Conservation (phyloP, 306 rosid genomes). For the Luffa aegyptiaca region DNA sequence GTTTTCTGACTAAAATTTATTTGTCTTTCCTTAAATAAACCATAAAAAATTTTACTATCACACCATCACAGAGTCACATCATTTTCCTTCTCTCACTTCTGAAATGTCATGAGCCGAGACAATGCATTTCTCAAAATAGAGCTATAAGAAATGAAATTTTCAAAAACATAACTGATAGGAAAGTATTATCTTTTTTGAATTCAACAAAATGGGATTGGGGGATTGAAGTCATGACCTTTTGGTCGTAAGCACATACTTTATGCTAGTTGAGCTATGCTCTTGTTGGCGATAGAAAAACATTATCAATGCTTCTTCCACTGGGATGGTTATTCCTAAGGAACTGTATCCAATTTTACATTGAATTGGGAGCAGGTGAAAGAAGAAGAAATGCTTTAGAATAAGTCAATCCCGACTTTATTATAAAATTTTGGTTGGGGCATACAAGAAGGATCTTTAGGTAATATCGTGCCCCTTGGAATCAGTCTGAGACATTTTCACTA, state of each 20-base stretch:
- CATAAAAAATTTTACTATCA: neutral
- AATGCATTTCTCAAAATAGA: neutral
- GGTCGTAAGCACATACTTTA: too few species aligned
- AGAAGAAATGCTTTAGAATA: neutral
- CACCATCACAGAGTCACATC: neutral
- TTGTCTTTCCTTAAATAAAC: neutral
- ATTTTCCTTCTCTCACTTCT: neutral
- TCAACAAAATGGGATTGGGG: too few species aligned
- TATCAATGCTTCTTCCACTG: neutral
- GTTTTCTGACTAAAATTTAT: neutral
- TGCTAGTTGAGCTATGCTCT: too few species aligned
- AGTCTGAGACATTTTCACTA: too few species aligned
- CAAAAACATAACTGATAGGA: too few species aligned
- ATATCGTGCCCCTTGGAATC: neutral
- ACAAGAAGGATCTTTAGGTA: neutral
- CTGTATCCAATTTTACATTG: neutral
- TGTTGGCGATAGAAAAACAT: neutral
- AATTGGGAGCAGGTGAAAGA: neutral
- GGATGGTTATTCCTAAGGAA: neutral
- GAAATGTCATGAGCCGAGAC: neutral
- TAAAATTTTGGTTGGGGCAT: neutral
- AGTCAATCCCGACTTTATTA: neutral
- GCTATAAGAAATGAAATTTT: too few species aligned
- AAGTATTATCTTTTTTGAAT: too few species aligned
- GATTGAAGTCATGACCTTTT: too few species aligned